Percentiles rank a stretch among this genome's conserved stretches.
phyloP scores from a whole-genome alignment of 768 basidiomycete genomes.

The Amanita fuliginea region DNA sequence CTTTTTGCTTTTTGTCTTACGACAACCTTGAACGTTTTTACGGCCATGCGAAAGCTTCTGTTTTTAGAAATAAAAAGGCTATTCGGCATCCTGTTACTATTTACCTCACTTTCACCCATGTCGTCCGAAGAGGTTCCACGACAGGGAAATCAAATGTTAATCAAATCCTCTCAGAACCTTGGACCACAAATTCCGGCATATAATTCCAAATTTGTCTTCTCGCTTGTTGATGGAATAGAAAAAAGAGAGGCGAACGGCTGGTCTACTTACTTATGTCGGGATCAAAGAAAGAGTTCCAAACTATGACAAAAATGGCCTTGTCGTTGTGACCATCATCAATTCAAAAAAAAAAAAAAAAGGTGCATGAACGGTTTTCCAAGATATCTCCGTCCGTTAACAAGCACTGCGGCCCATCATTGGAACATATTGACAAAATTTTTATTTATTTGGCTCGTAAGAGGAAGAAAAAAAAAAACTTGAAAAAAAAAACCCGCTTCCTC shows the following conservation, averaged over 20 bases:
- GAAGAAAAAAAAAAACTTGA: too few species aligned
- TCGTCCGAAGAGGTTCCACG: not conserved
- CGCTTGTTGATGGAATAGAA: not conserved
- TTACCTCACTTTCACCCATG: not conserved
- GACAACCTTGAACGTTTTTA: not conserved
- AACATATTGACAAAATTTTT: too few species aligned
- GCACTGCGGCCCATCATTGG: too few species aligned
- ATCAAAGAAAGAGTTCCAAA: not conserved
- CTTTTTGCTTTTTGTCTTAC: not conserved
- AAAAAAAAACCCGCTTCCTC: too few species aligned
- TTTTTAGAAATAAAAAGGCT: not conserved
- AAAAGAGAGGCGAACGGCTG: not conserved
- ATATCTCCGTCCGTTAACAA: not conserved
- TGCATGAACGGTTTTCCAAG: not conserved
- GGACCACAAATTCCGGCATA: not conserved
- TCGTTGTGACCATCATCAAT: not conserved
- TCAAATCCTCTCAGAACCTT: not conserved
- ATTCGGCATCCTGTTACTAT: not conserved
- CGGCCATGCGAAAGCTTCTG: not conserved
- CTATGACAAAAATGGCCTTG: not conserved
- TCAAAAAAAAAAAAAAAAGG: too few species aligned
- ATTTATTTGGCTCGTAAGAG: too few species aligned
- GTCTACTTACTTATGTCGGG: not conserved
- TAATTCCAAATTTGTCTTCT: not conserved
- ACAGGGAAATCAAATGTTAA: conserved; percentile 6